phyloP scores from a whole-genome alignment of 352 stramenopile genomes.

The Pythium utonaiense region DNA sequence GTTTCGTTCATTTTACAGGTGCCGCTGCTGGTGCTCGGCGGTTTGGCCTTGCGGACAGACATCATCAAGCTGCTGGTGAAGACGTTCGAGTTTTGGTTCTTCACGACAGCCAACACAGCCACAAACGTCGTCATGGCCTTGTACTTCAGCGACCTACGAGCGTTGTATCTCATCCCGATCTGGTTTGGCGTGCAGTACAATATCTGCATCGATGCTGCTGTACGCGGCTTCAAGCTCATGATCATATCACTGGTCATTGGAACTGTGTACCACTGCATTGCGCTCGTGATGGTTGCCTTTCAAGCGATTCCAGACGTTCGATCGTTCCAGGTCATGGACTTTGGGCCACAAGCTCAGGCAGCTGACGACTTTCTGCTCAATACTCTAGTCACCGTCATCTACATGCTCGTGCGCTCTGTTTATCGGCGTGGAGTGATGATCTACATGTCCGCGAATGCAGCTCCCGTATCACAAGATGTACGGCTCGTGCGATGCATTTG shows the following conservation, averaged over 20 bases:
- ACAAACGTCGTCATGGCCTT: slow-evolving; percentile 9
- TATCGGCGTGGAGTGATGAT: slow-evolving; percentile 9
- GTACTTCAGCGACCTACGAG: slow-evolving; percentile 9
- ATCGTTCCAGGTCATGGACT: slow-evolving; percentile 17
- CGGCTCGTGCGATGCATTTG: slow-evolving; percentile 9
- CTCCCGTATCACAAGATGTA: not conserved
- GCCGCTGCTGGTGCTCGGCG: slow-evolving; percentile 1
- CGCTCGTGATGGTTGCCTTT: slow-evolving; percentile 4
- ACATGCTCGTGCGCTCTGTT: slow-evolving; percentile 9
- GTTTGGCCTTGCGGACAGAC: not conserved
- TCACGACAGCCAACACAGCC: slow-evolving; percentile 14
- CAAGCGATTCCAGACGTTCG: not conserved
- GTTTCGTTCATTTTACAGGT: not conserved
- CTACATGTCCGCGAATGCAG: not conserved
- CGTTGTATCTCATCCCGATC: not conserved
- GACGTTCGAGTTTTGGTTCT: slow-evolving; percentile 21
- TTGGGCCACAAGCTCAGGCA: not conserved
- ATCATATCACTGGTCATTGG: slow-evolving; percentile 3
- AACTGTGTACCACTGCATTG: slow-evolving; percentile 1
- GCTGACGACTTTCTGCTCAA: slow-evolving; percentile 22
- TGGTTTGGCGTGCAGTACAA: slow-evolving; percentile 19
- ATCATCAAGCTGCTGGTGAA: slow-evolving; percentile 7
- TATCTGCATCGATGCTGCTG: slow-evolving; percentile 16
- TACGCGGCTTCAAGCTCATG: slow-evolving; percentile 6
- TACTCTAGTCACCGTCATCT: slow-evolving; percentile 4